These are phyloP conservation scores for Claviceps sp. DNA, from an alignment of 2,329 filamentous ascomycete genomes.

Conservation along the genomic window DNA sequence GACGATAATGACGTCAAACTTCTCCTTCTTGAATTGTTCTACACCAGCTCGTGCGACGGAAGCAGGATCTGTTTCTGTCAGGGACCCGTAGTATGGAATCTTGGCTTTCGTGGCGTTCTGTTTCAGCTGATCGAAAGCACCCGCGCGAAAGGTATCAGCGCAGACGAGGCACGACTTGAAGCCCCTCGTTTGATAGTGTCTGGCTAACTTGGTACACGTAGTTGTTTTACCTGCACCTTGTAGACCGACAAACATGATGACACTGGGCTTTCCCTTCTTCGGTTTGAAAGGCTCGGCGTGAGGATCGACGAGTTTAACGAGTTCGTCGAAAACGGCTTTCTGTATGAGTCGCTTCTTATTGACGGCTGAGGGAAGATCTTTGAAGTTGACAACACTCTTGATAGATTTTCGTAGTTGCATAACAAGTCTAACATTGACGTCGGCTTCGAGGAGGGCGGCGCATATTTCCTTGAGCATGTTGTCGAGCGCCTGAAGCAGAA, in stretches of 20 bases:
- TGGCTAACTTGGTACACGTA: constrained; percentile 89
- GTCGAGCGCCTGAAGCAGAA: constrained; percentile 63
- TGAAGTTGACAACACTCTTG: constrained; percentile 82
- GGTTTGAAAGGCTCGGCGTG: constrained; percentile 93
- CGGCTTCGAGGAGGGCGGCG: constrained; percentile 85
- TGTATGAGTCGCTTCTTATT: constrained; percentile 99
- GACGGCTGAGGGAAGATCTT: constrained; percentile 75
- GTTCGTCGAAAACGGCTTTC: constrained; percentile 93
- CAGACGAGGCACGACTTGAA: constrained; percentile 92
- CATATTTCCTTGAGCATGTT: constrained; percentile 98
- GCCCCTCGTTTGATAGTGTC: constrained; percentile 86
- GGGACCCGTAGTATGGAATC: constrained; percentile 93
- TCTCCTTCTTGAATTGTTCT: constrained; percentile 97
- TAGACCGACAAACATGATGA: constrained; percentile 98
- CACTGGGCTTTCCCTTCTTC: constrained; percentile 89
- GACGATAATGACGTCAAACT: constrained; percentile 96
- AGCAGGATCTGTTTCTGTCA: constrained; percentile 92
- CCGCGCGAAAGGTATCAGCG: constrained; percentile 95
- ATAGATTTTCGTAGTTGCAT: constrained; percentile 87
- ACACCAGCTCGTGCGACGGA: constrained; percentile 91
- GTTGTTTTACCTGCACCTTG: constrained; percentile 98
- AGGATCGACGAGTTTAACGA: constrained; percentile 89
- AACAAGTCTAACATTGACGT: constrained; percentile 93
- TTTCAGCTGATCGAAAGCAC: constrained; percentile 96
- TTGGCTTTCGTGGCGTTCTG: constrained; percentile 98